Conservation (phyloP, 108 stramenopile species). For the Discostella pseudostelligera region DNA sequence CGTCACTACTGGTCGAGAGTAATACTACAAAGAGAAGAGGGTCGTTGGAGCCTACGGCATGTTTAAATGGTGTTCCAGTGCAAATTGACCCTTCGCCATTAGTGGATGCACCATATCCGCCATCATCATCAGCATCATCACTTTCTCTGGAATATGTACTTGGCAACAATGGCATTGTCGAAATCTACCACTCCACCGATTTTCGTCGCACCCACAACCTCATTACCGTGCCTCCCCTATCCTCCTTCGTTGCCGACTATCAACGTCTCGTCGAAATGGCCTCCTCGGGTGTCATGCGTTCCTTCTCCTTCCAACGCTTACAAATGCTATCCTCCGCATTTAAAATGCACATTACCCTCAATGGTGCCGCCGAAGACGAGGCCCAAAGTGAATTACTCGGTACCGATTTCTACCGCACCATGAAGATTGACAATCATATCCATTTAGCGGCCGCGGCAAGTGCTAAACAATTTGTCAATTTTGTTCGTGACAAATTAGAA, state of each 20-base stretch:
- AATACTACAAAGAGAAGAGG: neutral
- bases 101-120: neutral
- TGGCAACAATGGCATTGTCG: conserved; percentile 69
- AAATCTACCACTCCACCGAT: conserved; percentile 51
- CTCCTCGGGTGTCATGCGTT: conserved; percentile 78
- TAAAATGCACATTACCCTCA: conserved; percentile 86
- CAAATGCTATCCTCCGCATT: conserved; percentile 81
- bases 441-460: conserved; percentile 96
- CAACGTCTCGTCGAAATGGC: conserved; percentile 67
- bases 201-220: conserved; percentile 54
- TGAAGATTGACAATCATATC: conserved; percentile 99
- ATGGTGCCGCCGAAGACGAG: conserved; percentile 73
- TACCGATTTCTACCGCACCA: conserved; percentile 97
- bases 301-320: conserved; percentile 84
- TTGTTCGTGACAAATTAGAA: conserved; percentile 95
- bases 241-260: conserved; percentile 75
- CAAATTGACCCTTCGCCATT: too few relatives aligned
- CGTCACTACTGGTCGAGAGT: neutral
- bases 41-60: too few relatives aligned
- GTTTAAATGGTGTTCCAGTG: too few relatives aligned
- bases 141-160: conserved; percentile 51
- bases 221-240: conserved; percentile 60
- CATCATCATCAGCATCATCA: neutral
- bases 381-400: conserved; percentile 83
- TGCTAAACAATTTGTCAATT: conserved; percentile 97